These are phyloP conservation scores for Ramicandelaber brevisporus DNA, from an alignment of 192 early-diverging fungal genomes.

Conservation along the genomic window DNA sequence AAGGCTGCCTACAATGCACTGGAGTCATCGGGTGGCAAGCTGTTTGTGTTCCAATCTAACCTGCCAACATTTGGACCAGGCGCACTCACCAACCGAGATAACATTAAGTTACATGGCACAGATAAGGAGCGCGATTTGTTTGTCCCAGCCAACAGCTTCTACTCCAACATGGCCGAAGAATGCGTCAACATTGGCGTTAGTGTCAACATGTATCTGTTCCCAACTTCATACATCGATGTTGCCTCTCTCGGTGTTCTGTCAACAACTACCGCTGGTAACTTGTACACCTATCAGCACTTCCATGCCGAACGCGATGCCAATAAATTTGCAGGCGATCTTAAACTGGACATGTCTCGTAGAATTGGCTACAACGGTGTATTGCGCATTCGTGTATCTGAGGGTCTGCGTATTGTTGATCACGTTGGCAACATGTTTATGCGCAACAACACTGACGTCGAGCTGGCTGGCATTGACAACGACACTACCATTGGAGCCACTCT, in stretches of 20 bases:
- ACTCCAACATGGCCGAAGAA: constrained; percentile 57
- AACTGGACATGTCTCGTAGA: constrained; percentile 35
- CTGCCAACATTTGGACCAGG: constrained; percentile 74
- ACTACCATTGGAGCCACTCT: constrained; percentile 59
- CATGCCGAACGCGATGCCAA: constrained; percentile 38
- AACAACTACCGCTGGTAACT: constrained; percentile 73
- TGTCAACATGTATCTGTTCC: constrained; percentile 81
- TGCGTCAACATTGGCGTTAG: constrained; percentile 59
- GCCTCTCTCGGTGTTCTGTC: constrained; percentile 53
- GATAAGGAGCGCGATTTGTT: constrained; percentile 80
- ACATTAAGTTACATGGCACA: constrained; percentile 65
- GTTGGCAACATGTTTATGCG: constrained; percentile 87
- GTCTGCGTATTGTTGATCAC: constrained; percentile 61
- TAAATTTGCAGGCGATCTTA: constrained; percentile 48
- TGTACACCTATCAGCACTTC: constrained; percentile 61
- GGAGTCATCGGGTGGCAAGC: constrained; percentile 59
- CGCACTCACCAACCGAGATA: constrained; percentile 64
- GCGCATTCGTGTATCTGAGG: constrained; percentile 75
- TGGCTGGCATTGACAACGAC: constrained; percentile 67
- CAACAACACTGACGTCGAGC: constrained; percentile 75
- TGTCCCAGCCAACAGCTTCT: constrained; percentile 66
- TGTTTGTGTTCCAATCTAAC: constrained; percentile 70
- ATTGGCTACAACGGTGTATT: constrained; percentile 73
- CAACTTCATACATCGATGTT: constrained; percentile 64
- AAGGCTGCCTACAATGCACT: constrained; percentile 49